Evolutionary conservation across 306 rosid species (phyloP).

Genomic region (Alnus rubra): DNA sequence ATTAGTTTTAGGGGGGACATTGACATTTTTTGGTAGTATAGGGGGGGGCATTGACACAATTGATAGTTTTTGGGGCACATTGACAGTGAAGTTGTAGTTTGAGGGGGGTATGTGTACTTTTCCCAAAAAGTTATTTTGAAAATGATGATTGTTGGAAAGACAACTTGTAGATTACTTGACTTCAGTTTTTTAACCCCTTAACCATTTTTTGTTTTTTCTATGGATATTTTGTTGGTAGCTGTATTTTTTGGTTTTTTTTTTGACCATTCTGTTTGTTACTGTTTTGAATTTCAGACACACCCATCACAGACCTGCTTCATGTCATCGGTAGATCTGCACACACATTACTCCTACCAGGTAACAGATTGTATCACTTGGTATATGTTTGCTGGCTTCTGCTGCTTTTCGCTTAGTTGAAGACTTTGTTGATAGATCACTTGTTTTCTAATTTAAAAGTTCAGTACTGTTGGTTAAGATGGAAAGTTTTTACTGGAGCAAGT

Average conservation of each 20-base stretch:
- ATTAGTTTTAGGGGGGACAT: too few relatives aligned
- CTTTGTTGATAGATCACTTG: neutral
- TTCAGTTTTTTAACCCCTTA: neutral
- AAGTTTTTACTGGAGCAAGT: neutral
- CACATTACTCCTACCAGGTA: constrained; percentile 99
- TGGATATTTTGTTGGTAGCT: neutral
- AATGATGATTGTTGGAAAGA: neutral
- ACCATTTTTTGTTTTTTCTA: constrained; percentile 1
- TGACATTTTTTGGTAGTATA: too few relatives aligned
- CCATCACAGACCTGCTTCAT: constrained; percentile 99
- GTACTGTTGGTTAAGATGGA: neutral
- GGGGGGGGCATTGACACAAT: too few relatives aligned
- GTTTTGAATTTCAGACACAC: constrained; percentile 70
- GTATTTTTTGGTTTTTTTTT: constrained; percentile 10
- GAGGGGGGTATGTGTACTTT: too few relatives aligned
- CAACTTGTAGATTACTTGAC: neutral
- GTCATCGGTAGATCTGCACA: constrained; percentile 98
- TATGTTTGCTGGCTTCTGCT: constrained; percentile 14
- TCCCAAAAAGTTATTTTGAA: neutral
- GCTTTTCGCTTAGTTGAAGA: neutral
- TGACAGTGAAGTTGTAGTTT: too few relatives aligned
- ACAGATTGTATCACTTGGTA: constrained; percentile 16
- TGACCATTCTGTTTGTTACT: constrained; percentile 22
- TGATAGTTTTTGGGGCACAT: too few relatives aligned
- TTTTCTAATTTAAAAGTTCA: neutral